Evolutionary conservation across 345 rosid genomes (phyloP), one percentile per base, ranked within the genome.

Genomic region (Viola odorata): DNA sequence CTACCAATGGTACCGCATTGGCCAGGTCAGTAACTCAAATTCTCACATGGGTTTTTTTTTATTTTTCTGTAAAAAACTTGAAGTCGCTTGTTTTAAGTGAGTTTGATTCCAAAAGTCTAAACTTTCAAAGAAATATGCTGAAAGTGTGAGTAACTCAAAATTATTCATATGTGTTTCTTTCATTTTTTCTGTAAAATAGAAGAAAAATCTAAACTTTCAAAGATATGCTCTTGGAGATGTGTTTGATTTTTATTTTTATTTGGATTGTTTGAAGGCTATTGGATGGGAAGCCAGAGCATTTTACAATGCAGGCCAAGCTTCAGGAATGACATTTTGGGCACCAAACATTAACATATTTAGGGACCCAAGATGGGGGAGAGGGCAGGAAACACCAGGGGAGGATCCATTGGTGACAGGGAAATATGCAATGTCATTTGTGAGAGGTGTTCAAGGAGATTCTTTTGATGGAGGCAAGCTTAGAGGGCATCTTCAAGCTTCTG

Each of bases 1-100:
- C 39, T 61, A 78, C 16, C 77, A 72, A 15, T 92, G 98, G 98
- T 83, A 85, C 57, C 90, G 88, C 84, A 85, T 92, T 69, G 97
- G 91, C 58, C 86, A 82, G 73, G 96, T 85, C 10, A 36, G 45
- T 9, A 8, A 7, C 11, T 36, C 50, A 12, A 6, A 16, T n/a
- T 16, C 5, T 16, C 5, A 44, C 47, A 44, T 44, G 9, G 7
- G 9, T 44, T 11, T 44, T 3, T 3, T 44, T 11, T 44, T 11
- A 1, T 36, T 17, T 8, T 36, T 54, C 7, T 36, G 12, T 37
- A 13, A 23, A 23, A 23, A 23, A 23, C 1, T 23, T 23, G 2
- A 23, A 23, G 32, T 23, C 32, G 2, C 32, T 23, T 23, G 32
- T 23, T 23, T 23, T 1, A 2, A 23, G 1, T 23, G 32, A 23